Percentiles rank a stretch among this genome's conserved stretches.
phyloP scores from a whole-genome alignment of 306 rosid species.

The Castanea sativa region DNA sequence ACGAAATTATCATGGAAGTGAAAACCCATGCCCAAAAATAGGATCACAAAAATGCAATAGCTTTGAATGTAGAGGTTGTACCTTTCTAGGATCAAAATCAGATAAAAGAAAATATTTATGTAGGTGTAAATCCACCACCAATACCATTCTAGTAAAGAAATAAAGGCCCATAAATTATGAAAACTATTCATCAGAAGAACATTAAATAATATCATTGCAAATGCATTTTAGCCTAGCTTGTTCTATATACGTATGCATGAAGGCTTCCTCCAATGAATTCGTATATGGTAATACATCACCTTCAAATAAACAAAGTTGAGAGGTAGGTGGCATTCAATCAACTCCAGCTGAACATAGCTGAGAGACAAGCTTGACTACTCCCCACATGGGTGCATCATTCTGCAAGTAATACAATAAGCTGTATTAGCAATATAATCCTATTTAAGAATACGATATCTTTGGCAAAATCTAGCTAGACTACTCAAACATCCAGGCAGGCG shows the following conservation, averaged over 20 bases:
- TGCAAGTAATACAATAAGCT: conserved; percentile 45
- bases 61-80: not conserved
- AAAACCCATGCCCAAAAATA: not conserved
- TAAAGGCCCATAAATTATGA: not conserved
- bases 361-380: conserved; percentile 68
- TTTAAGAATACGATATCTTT: not conserved
- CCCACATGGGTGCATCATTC: conserved; percentile 90
- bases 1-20: not conserved
- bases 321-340: conserved; percentile 19
- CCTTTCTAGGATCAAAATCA: not conserved
- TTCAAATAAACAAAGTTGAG: not conserved
- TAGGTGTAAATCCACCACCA: not conserved
- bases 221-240: not conserved
- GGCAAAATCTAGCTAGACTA: not conserved
- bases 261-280: not conserved
- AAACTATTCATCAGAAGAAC: not conserved
- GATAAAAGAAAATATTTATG: not conserved
- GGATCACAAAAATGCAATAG: not conserved
- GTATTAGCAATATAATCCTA: not conserved
- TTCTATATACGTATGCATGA: not conserved
- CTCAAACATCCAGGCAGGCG: not conserved
- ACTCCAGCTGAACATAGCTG: conserved; percentile 42
- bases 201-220: not conserved
- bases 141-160: not conserved
- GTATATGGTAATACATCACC: conserved; percentile 9